Evolutionary conservation across 495 filamentous ascomycete genomes (phyloP).

Genomic region (Daldinia loculata): DNA sequence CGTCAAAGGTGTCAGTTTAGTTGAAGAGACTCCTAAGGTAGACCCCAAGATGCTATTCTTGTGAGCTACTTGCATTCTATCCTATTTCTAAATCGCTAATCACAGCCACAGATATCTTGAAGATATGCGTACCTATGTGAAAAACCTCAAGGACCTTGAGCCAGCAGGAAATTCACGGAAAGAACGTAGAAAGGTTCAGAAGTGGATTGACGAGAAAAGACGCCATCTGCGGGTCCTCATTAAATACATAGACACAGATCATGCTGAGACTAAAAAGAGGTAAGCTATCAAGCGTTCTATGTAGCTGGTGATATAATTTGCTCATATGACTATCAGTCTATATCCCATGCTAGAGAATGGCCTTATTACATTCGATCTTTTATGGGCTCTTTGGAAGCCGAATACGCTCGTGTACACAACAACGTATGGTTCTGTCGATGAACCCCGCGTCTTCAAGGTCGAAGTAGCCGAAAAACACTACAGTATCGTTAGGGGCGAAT

Average conservation of each 20-base stretch:
- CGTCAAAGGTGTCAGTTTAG: conserved; percentile 81
- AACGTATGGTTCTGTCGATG: conserved; percentile 80
- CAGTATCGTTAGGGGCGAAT: conserved; percentile 78
- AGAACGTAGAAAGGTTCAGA: conserved; percentile 66
- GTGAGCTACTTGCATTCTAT: conserved; percentile 32
- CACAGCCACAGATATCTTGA: conserved; percentile 67
- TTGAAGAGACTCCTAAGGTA: conserved; percentile 78
- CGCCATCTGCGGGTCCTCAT: conserved; percentile 80
- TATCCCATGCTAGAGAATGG: conserved; percentile 84
- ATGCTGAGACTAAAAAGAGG: conserved; percentile 75
- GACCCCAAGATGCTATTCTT: conserved; percentile 92
- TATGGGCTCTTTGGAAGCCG: conserved; percentile 93
- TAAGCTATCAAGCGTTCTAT: conserved; percentile 3
- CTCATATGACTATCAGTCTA: conserved; percentile 57
- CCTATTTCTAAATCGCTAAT: conserved; percentile 11
- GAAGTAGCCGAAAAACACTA: conserved; percentile 79
- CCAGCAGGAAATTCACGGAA: conserved; percentile 60
- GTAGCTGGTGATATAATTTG: neutral
- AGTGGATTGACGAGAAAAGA: conserved; percentile 71
- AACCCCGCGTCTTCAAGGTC: conserved; percentile 90
- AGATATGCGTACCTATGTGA: conserved; percentile 71
- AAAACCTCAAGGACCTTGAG: conserved; percentile 68
- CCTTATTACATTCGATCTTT: conserved; percentile 87
- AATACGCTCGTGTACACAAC: conserved; percentile 84
- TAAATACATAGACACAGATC: conserved; percentile 84